These are phyloP conservation scores for Lablab purpureus DNA, from an alignment of 306 rosid species.

Conservation along the genomic window DNA sequence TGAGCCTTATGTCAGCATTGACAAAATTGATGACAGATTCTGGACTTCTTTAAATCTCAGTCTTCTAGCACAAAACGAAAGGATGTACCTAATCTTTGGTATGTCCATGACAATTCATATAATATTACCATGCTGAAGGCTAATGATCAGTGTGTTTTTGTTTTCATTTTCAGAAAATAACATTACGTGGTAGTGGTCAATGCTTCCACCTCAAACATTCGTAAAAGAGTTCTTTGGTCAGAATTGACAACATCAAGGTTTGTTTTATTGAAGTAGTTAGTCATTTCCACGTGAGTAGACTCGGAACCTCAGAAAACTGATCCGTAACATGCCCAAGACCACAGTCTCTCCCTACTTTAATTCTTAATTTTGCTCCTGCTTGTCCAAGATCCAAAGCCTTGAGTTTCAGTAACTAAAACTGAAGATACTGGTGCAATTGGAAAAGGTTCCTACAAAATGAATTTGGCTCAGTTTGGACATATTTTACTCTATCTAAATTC, in stretches of 20 bases:
- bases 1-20: too few relatives aligned
- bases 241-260: not conserved
- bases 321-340: not conserved
- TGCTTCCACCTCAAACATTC: too few relatives aligned
- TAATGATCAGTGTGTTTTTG: too few relatives aligned
- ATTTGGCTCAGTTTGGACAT: not conserved
- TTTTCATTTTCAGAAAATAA: too few relatives aligned
- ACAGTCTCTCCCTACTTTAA: not conserved
- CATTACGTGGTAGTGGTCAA: too few relatives aligned
- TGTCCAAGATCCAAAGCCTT: not conserved
- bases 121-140: too few relatives aligned
- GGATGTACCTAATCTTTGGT: too few relatives aligned
- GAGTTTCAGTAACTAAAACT: not conserved
- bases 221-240: too few relatives aligned
- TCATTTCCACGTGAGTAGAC: not conserved
- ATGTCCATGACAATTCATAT: too few relatives aligned
- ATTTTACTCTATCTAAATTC: not conserved
- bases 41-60: too few relatives aligned
- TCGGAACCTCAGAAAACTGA: not conserved
- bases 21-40: too few relatives aligned
- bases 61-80: too few relatives aligned
- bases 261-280: not conserved
- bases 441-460: not conserved
- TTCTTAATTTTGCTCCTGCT: not conserved
- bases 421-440: not conserved